Base-by-base conservation (phyloP, 2,329 filamentous ascomycete species). In the Passalora sequoiae region DNA sequence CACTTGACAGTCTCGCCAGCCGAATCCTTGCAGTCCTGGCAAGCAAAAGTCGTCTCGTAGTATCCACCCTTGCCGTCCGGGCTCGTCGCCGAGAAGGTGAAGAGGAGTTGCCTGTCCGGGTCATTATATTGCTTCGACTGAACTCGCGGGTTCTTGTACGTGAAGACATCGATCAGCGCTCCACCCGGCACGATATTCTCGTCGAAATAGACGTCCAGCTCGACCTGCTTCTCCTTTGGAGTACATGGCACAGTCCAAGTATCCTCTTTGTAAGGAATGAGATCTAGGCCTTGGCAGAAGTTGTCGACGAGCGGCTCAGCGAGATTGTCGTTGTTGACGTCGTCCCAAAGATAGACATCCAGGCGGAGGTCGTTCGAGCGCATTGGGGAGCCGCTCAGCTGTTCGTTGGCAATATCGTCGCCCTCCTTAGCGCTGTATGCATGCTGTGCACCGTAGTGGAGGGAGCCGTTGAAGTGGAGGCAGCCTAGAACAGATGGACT, bases 391-490 rank as follows among this genome's bases (percentile, higher is more conserved):
- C 31, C 25, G 6, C 3, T 22, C 17, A 35, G 13, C 17, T 44
- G 13, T 22, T 40, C 4, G 17, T 50, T 25, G 12, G 24, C 25
- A 20, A 47, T 15, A 5, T 38, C 3, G 22, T 47, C 31, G 27
- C 39, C 47, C 7, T 45, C 40, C 6, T 47, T 13, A 8, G 47
- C 47, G 9, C 30, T 38, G 7, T 12, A 28, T 37, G 47, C 47
- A 1, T 19, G 15, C 8, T 40, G 31, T 16, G 47, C 22, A 15
- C 47, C 47, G 13, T 38, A 10, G 40, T 47, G 44, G 22, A 50
- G 47, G 27, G 44, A 47, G 24, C 44, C 47, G 31, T 50, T 50
- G 47, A 50, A 50, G 27, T 38, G 37, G 40, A 50, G 31, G 44
- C 47, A 50, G 32, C 37, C 47, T 1, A 39, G 21, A 1, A 41